A percentile compares a stretch with the other conserved stretches of the same genome.
These are phyloP conservation scores for Xylaria digitata DNA, from an alignment of 2,329 filamentous ascomycete species.

Conservation along the genomic window DNA sequence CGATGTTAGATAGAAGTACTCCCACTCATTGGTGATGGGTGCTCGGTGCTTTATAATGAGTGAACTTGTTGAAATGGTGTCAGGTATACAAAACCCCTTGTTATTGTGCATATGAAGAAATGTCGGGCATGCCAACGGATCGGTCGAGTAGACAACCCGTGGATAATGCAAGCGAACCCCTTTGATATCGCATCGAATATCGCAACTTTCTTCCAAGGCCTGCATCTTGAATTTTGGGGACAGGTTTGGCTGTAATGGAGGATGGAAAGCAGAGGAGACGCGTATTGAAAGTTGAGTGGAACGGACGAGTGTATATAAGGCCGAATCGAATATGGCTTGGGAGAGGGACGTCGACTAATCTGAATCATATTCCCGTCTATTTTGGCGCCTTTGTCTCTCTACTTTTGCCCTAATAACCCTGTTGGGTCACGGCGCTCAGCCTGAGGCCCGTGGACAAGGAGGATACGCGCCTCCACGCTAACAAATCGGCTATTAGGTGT, in stretches of 20 bases:
- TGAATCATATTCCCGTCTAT: not conserved
- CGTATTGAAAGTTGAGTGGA: not conserved
- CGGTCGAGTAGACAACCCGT: constrained; percentile 14
- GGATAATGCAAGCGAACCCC: not conserved
- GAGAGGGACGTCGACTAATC: not conserved
- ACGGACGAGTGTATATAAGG: not conserved
- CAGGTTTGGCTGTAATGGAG: not conserved
- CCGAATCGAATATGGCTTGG: not conserved
- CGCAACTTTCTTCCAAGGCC: not conserved
- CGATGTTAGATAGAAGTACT: constrained; percentile 16
- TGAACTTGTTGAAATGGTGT: constrained; percentile 16
- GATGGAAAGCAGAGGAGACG: not conserved
- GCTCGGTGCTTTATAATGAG: constrained; percentile 9
- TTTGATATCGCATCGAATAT: constrained; percentile 2
- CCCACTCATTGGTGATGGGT: constrained; percentile 8
- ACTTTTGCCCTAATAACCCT: not conserved
- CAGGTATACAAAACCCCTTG: constrained; percentile 13
- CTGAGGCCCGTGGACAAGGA: constrained; percentile 10
- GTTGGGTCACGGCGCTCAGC: not conserved
- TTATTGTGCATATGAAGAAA: constrained; percentile 21
- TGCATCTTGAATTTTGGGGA: constrained; percentile 4
- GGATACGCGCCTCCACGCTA: not conserved
- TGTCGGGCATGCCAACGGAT: constrained; percentile 16
- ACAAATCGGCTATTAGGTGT: not conserved
- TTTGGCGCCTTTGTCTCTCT: not conserved